Base-by-base conservation (phyloP, 306 rosid genomes). In the Cucurbita argyrosperma region DNA sequence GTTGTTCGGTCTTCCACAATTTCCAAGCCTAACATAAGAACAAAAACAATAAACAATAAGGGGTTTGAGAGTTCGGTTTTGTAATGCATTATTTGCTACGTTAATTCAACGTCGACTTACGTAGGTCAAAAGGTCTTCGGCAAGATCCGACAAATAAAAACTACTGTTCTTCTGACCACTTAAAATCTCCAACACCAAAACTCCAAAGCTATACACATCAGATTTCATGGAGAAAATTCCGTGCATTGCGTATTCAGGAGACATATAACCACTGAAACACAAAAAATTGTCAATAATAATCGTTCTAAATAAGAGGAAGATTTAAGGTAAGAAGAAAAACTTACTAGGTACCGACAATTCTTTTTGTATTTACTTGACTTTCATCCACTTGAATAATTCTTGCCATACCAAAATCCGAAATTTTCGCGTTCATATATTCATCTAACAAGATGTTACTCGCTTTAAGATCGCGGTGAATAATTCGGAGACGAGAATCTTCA, bases 381-480 rank as follows among this genome's bases (percentile, higher is more conserved):
- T 87, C 81, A 76, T 83, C 78, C 7, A 38, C 51, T 19, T 65
- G 76, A 50, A 83, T 72, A n/a, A 85, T 80, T 21, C 75, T 80
- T 54, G 87, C 79, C 80, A 77, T 43, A 0, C 87, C 88, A 78
- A 88, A 86, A 37, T 86, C 83, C 5, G 86, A 59, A 35, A 88
- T 79, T 49, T 86, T 88, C 42, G 85, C 61, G 49, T 84, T 78
- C 73, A 85, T 77, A 47, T 80, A 30, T 4, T 2, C 76, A 71
- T 88, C 85, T 65, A 88, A 38, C 10, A 85, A 58, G 30, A 88
- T 42, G 30, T 85, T 88, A 37, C 83, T 66, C 7, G 85, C 64
- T 82, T 79, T 84, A 1, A 79, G 76, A 82, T 84, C 88, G 8
- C 71, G 79, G 23, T 79, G 84, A 61, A 82, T 82, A 8, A 85